phyloP scores from a whole-genome alignment of 2,329 filamentous ascomycete genomes.

The Fusarium decemcellulare region DNA sequence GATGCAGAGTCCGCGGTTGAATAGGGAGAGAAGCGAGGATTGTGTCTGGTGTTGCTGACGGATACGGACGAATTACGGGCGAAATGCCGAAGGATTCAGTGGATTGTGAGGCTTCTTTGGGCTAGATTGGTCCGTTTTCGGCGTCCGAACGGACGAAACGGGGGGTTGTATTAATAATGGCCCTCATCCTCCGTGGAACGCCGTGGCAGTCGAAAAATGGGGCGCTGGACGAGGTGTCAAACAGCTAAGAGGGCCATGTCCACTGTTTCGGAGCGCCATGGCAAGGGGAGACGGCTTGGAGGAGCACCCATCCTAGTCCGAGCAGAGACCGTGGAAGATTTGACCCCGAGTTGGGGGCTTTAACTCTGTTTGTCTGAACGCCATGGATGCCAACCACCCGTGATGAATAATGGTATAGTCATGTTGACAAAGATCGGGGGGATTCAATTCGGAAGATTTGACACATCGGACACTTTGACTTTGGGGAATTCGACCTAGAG shows the following conservation, averaged over 20 bases:
- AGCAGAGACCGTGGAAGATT: constrained; percentile 8
- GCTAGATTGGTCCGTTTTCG: constrained; percentile 31
- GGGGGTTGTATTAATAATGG: constrained; percentile 30
- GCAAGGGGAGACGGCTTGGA: neutral
- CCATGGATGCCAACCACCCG: neutral
- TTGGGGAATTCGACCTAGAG: no score
- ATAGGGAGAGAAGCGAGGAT: constrained; percentile 1
- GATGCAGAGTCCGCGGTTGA: neutral
- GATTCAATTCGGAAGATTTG: no score
- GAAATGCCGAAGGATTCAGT: neutral
- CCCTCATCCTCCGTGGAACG: constrained; percentile 20
- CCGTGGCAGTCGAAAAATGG: constrained; percentile 21
- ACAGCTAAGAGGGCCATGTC: neutral
- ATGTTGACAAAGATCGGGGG: no score
- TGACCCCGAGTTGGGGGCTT: neutral
- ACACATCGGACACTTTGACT: no score
- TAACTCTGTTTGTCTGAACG: neutral
- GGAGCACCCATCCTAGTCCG: accelerated
- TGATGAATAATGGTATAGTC: no score
- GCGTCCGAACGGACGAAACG: constrained; percentile 33
- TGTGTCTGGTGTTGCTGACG: constrained; percentile 18
- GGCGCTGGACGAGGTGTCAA: neutral
- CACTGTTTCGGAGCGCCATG: neutral
- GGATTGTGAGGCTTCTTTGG: neutral
- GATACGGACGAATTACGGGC: constrained; percentile 36